These are phyloP conservation scores for Apiotrichum montevideense DNA, from an alignment of 1,284 basidiomycete genomes.

Conservation along the genomic window DNA sequence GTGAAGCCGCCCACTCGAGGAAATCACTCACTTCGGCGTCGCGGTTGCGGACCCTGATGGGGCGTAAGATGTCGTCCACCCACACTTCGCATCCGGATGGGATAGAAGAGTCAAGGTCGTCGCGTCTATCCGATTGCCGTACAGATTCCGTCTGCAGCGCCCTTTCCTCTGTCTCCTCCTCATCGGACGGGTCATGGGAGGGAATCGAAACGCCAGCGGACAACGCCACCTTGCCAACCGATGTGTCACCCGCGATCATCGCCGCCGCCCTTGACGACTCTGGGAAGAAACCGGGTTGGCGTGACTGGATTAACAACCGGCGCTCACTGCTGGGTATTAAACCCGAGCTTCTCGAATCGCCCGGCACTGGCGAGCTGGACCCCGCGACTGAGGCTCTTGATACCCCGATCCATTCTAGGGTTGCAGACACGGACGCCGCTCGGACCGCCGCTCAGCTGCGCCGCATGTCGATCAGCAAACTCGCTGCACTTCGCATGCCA, in stretches of 20 bases:
- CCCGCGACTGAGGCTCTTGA: not conserved
- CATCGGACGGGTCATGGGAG: constrained; percentile 24
- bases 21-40: not conserved
- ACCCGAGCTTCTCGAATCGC: constrained; percentile 11
- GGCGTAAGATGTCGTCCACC: constrained; percentile 5
- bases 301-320: constrained; percentile 13
- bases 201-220: constrained; percentile 30
- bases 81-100: not conserved
- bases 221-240: constrained; percentile 12
- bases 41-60: constrained; percentile 4
- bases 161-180: constrained; percentile 24
- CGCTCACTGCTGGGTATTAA: constrained; percentile 17
- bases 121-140: constrained; percentile 11
- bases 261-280: constrained; percentile 7
- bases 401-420: not conserved
- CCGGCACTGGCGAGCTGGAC: constrained; percentile 8
- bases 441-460: constrained; percentile 28
- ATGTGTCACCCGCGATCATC: constrained; percentile 14
- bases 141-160: constrained; percentile 29
- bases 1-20: not conserved
- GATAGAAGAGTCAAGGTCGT: not conserved
- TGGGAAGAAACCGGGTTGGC: constrained; percentile 11
- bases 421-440: constrained; percentile 7
- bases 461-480: constrained; percentile 30
- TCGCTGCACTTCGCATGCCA: constrained; percentile 31